Conservation (phyloP, 306 rosid genomes). For the Astragalus membranaceus region DNA sequence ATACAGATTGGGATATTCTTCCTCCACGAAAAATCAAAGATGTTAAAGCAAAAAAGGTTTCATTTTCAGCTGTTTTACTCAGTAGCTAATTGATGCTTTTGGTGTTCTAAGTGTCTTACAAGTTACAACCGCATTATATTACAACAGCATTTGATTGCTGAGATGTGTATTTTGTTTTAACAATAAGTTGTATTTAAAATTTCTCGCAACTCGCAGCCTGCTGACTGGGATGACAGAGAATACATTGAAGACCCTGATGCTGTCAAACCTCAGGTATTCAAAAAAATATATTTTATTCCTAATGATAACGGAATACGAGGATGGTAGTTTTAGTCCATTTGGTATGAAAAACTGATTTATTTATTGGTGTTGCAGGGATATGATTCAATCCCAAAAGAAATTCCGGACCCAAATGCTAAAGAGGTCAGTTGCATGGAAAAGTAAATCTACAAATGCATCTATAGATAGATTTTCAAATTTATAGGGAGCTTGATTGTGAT, state of each 20-base stretch:
- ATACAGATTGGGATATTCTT: slow-evolving; percentile 57
- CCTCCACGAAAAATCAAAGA: slow-evolving; percentile 54
- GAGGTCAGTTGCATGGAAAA: slow-evolving; percentile 44
- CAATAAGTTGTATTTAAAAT: not conserved
- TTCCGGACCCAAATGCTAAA: slow-evolving; percentile 83
- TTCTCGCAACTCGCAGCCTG: slow-evolving; percentile 36
- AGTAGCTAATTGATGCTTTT: no score
- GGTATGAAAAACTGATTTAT: slow-evolving; percentile 7
- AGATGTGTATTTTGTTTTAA: not conserved
- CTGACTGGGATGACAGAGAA: slow-evolving; percentile 51
- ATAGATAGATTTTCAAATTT: not conserved
- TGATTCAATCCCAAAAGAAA: slow-evolving; percentile 79
- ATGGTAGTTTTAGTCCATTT: slow-evolving; percentile 16
- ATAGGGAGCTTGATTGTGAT: not conserved
- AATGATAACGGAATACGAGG: not conserved
- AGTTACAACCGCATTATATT: not conserved
- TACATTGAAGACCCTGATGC: slow-evolving; percentile 40
- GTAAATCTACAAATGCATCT: not conserved
- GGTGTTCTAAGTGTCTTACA: not conserved
- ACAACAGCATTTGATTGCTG: not conserved
- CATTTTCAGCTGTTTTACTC: slow-evolving; percentile 10
- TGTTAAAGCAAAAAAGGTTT: slow-evolving; percentile 50
- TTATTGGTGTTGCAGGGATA: slow-evolving; percentile 61
- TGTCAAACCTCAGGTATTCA: slow-evolving; percentile 43
- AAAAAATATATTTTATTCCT: slow-evolving; percentile 6